phyloP scores from a whole-genome alignment of 179 eudicot species.

The Carnegiea gigantea region DNA sequence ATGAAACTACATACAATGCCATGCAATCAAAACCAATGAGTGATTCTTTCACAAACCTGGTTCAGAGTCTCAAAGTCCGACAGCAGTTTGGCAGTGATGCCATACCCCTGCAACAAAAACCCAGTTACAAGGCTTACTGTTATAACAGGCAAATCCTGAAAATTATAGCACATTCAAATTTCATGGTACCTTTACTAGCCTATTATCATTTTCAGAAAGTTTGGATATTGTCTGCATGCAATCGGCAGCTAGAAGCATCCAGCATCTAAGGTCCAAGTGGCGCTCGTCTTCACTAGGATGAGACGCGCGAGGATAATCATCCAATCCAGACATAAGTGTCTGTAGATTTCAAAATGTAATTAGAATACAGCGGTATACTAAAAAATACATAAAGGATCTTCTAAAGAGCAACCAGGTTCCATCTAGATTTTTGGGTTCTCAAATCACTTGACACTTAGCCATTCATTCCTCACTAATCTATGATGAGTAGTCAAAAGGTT shows the following conservation, averaged over 20 bases:
- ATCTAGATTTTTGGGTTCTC: background rate
- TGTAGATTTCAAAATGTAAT: slow-evolving; percentile 25
- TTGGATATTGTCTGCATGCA: slow-evolving; percentile 71
- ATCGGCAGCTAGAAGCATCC: slow-evolving; percentile 99
- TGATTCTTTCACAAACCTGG: slow-evolving; percentile 45
- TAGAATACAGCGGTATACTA: background rate
- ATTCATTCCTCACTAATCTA: no score
- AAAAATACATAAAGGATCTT: background rate
- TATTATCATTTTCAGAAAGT: slow-evolving; percentile 46
- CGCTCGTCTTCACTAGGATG: slow-evolving; percentile 95
- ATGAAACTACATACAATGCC: background rate
- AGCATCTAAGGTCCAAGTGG: slow-evolving; percentile 95
- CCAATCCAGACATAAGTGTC: slow-evolving; percentile 91
- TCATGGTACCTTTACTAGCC: slow-evolving; percentile 53
- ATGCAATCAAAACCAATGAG: slow-evolving; percentile 1
- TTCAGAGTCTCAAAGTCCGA: slow-evolving; percentile 83
- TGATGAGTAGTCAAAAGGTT: background rate
- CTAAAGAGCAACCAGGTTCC: background rate
- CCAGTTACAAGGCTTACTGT: slow-evolving; percentile 19
- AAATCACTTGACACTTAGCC: no score
- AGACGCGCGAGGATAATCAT: slow-evolving; percentile 99
- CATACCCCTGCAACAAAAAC: slow-evolving; percentile 62
- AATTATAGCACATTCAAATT: background rate
- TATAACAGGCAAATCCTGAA: slow-evolving; percentile 18
- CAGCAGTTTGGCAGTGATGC: slow-evolving; percentile 53